Conservation (phyloP, 2,329 filamentous ascomycete species). For the Penicillium sp. region DNA sequence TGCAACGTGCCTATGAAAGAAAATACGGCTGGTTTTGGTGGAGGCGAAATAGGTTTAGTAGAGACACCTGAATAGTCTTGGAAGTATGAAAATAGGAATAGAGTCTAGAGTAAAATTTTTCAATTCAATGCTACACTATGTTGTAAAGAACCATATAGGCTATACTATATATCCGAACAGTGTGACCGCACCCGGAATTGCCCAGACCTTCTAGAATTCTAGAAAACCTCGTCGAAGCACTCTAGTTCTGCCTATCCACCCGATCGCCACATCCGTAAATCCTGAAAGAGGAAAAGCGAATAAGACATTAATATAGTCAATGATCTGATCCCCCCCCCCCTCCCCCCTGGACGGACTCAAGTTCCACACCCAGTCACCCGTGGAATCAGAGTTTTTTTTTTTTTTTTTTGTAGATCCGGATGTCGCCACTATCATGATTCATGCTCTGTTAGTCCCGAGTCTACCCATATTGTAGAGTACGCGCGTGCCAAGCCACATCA, state of each 20-base stretch:
- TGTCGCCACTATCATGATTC: constrained; percentile 1
- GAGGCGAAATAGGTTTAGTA: background rate
- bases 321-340: background rate
- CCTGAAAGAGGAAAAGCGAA: background rate
- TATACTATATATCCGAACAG: no score
- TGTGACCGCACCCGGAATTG: constrained; percentile 3
- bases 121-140: background rate
- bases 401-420: background rate
- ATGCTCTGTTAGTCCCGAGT: background rate
- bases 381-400: constrained; percentile 2
- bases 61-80: background rate
- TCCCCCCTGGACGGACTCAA: background rate
- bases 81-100: background rate
- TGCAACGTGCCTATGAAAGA: background rate
- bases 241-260: constrained; percentile 4
- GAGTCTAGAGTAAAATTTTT: background rate
- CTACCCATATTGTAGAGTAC: background rate
- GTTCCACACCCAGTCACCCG: background rate
- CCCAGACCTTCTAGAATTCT: constrained; percentile 20
- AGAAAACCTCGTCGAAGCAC: constrained; percentile 20
- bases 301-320: background rate
- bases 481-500: constrained; percentile 3
- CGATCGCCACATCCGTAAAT: constrained; percentile 21
- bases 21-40: background rate
- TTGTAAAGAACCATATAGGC: no score